Conservation (phyloP, 768 basidiomycete species). For the Bullera alba region DNA sequence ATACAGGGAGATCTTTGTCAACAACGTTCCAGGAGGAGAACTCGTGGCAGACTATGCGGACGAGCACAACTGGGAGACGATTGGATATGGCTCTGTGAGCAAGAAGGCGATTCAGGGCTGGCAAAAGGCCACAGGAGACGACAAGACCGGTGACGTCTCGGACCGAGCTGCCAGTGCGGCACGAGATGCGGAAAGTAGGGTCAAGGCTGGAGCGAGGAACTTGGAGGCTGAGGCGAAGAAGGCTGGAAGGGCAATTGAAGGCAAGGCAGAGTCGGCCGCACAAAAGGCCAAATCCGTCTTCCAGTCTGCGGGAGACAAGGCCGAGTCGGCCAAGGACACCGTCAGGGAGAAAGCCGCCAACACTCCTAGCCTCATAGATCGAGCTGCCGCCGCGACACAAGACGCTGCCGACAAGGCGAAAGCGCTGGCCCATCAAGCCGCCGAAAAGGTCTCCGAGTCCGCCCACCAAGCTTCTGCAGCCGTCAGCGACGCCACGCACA, state of each 20-base stretch:
- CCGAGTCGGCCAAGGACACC: neutral
- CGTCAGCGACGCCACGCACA: constrained; percentile 51
- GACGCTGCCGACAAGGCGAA: constrained; percentile 54
- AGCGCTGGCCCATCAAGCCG: neutral
- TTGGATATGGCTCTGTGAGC: constrained; percentile 53
- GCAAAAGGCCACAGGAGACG: constrained; percentile 12
- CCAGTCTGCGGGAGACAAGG: neutral
- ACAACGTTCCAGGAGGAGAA: constrained; percentile 70
- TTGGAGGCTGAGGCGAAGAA: constrained; percentile 7
- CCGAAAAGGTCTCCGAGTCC: constrained; percentile 5
- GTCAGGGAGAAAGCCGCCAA: neutral
- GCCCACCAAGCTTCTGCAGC: constrained; percentile 36
- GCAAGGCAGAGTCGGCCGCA: constrained; percentile 13
- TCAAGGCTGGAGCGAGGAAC: neutral
- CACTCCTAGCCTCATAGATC: constrained; percentile 11
- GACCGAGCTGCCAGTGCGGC: neutral
- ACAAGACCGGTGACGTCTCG: neutral
- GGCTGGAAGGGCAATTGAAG: neutral
- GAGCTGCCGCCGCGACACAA: constrained; percentile 18
- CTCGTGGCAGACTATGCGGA: constrained; percentile 75
- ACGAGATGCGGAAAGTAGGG: neutral
- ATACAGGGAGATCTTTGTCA: constrained; percentile 81
- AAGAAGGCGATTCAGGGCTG: constrained; percentile 20
- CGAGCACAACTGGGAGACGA: constrained; percentile 65
- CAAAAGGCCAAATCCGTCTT: constrained; percentile 2